A percentile compares a stretch with the other conserved stretches of the same genome.
Conservation (phyloP, 257 asterid species). For the Solanum piurae region DNA sequence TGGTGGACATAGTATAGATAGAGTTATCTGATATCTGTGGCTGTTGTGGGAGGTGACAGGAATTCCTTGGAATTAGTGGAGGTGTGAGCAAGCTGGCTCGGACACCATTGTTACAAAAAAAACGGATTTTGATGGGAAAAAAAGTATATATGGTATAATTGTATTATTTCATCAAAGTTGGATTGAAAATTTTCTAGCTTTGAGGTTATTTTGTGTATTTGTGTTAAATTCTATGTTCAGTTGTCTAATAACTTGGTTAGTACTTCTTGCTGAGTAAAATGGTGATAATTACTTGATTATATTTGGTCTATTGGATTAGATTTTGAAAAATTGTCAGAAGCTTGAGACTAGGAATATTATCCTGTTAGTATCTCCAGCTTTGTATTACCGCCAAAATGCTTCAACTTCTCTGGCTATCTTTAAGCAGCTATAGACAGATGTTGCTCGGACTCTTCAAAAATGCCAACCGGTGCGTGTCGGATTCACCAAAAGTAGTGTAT, state of each 20-base stretch:
- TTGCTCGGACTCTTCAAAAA: too few relatives aligned
- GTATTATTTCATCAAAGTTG: not conserved
- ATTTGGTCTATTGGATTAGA: not conserved
- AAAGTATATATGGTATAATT: not conserved
- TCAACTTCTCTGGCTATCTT: not conserved
- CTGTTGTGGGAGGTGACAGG: not conserved
- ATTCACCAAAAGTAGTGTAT: too few relatives aligned
- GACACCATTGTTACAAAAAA: not conserved
- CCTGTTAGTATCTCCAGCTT: not conserved
- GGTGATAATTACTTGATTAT: not conserved
- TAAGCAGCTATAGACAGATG: not conserved
- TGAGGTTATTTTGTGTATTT: not conserved
- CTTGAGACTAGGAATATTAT: not conserved
- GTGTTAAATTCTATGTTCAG: not conserved
- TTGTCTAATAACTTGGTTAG: not conserved
- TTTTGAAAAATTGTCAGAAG: not conserved
- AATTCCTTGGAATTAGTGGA: not conserved
- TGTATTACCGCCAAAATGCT: not conserved
- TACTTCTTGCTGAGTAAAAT: not conserved
- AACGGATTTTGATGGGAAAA: not conserved
- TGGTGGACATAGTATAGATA: not conserved
- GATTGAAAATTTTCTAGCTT: not conserved
- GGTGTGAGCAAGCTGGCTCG: too few relatives aligned
- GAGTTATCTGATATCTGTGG: rapidly evolving
- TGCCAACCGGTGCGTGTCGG: too few relatives aligned